Base-by-base conservation (phyloP, 2,329 filamentous ascomycete genomes). In the Fusarium anthophilum region DNA sequence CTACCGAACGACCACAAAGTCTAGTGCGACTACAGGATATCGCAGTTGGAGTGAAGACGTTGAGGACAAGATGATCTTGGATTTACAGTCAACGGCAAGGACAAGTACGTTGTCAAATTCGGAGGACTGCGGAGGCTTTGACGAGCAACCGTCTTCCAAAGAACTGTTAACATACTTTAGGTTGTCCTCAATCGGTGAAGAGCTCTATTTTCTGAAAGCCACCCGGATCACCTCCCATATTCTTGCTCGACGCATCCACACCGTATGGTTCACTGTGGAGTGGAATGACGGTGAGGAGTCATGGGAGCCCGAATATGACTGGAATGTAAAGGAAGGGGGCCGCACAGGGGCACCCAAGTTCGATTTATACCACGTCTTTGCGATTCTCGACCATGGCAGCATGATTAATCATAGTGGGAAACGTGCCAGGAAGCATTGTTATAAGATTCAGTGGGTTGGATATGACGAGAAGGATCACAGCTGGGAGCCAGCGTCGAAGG, bases 81-180 rank as follows among this genome's bases (percentile, higher is more conserved):
- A 18, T 18, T 17, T 3, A 11, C 14, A 30, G 12, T 13, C 47
- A 50, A 12, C 20, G 0, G 2, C 4, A 30, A 30, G 10, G 20
- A 32, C 10, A 3, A 1, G 28, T 37, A 37, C 17, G 9, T 18
- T 18, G 9, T 18, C 35, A 2, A 2, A 37, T 17, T n/a, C 15
- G 8, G 5, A 50, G 22, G 3, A 13, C 8, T 17, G 0, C 2
- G 22, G 1, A 32, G 11, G 7, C 20, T n/a, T 5, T 2, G 14
- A 9, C 11, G 14, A 50, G 8, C 10, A n/a, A 7, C 5, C 8
- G 13, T 3, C 7, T 5, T 18, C 28, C 3, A n/a, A n/a, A 18
- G 28, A n/a, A 32, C 4, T 8, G 11, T 32, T 50, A 15, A 32
- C 14, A 1, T 50, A n/a, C 8, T 32, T 13, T 11, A 50, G 28